phyloP scores from a whole-genome alignment of 2,329 filamentous ascomycete genomes.

The Botrytis porri region DNA sequence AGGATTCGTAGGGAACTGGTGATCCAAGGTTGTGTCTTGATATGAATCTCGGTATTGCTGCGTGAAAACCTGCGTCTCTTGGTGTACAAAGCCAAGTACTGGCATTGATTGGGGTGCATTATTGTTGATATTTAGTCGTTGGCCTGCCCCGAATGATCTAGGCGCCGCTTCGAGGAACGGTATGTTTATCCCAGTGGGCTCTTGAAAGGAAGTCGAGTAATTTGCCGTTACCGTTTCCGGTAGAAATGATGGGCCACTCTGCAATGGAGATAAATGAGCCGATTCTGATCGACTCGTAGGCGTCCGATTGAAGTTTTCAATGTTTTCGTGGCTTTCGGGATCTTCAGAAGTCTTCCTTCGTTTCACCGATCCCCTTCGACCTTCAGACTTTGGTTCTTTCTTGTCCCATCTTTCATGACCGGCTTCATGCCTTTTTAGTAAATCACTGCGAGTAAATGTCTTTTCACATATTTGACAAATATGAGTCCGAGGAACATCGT shows the following conservation, averaged over 20 bases:
- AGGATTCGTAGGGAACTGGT: constrained; percentile 4
- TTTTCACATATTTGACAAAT: constrained; percentile 31
- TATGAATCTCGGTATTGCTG: constrained; percentile 10
- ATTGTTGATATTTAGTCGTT: neutral
- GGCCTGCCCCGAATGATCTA: neutral
- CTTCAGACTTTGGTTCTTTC: constrained; percentile 11
- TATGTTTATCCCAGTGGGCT: neutral
- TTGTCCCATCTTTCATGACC: constrained; percentile 32
- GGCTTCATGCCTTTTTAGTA: constrained; percentile 30
- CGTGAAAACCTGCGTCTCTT: neutral
- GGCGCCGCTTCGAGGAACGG: neutral
- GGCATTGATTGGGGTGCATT: neutral
- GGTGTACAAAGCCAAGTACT: neutral
- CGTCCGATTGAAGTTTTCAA: constrained; percentile 5
- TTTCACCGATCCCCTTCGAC: constrained; percentile 19
- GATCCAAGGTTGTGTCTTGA: constrained; percentile 1
- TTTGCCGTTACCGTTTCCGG: neutral
- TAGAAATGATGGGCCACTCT: neutral
- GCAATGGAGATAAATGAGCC: constrained; percentile 11
- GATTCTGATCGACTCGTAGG: neutral
- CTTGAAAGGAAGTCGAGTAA: constrained; percentile 1
- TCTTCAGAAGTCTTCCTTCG: constrained; percentile 20
- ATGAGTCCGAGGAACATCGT: constrained; percentile 26
- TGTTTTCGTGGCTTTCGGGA: neutral
- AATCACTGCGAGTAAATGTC: constrained; percentile 32